These are phyloP conservation scores for Paramecium biaurelia DNA, from an alignment of 73 alveolate species.

Conservation along the genomic window DNA sequence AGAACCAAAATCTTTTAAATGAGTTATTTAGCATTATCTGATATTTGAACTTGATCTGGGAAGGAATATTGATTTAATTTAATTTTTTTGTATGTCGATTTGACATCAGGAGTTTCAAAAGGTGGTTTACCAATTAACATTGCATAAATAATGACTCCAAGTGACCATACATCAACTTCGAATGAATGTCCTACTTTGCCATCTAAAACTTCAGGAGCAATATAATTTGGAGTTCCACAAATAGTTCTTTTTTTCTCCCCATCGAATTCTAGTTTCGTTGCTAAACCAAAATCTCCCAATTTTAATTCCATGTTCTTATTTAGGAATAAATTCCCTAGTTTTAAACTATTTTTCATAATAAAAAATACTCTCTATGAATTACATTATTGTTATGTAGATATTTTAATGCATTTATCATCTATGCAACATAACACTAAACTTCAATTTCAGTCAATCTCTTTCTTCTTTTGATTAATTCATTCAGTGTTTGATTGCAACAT, in stretches of 20 bases:
- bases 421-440: slow-evolving; percentile 88
- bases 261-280: slow-evolving; percentile 94
- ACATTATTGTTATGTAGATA: slow-evolving; percentile 76
- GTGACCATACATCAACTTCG: slow-evolving; percentile 88
- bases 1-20: slow-evolving; percentile 80
- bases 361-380: slow-evolving; percentile 79
- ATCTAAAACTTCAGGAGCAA: slow-evolving; percentile 91
- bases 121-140: slow-evolving; percentile 80
- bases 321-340: slow-evolving; percentile 89
- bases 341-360: slow-evolving; percentile 66
- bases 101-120: slow-evolving; percentile 92
- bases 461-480: slow-evolving; percentile 93
- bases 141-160: slow-evolving; percentile 84
- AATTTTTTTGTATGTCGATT: slow-evolving; percentile 90
- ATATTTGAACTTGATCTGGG: slow-evolving; percentile 90
- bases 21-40: slow-evolving; percentile 91
- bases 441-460: slow-evolving; percentile 92
- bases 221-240: slow-evolving; percentile 96
- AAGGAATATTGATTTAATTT: slow-evolving; percentile 82
- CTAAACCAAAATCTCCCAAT: slow-evolving; percentile 95
- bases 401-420: slow-evolving; percentile 83
- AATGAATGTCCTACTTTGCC: slow-evolving; percentile 77
- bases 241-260: slow-evolving; percentile 90
- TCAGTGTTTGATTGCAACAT: slow-evolving; percentile 85
- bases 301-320: slow-evolving; percentile 81